Conservation (phyloP, 305 asterid species). For the Nicotiana rustica region DNA sequence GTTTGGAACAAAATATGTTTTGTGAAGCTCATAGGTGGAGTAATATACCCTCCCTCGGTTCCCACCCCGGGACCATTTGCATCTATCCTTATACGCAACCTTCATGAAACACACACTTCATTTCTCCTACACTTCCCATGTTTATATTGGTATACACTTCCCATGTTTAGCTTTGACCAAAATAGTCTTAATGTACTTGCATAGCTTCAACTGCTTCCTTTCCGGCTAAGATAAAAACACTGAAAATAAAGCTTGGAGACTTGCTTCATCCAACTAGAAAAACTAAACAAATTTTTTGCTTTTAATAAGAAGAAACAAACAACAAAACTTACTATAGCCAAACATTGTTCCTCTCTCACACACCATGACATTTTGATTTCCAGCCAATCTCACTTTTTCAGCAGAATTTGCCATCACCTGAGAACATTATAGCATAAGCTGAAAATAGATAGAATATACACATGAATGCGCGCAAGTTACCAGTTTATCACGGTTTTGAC, state of each 20-base stretch:
- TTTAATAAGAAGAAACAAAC: not conserved
- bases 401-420: slow-evolving; percentile 96
- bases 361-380: slow-evolving; percentile 97
- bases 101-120: not conserved
- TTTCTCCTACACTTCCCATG: not conserved
- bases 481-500: not conserved
- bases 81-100: not conserved
- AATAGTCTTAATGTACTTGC: not conserved
- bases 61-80: not conserved
- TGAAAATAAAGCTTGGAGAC: not conserved
- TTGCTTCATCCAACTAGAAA: not conserved
- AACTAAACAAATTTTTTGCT: not conserved
- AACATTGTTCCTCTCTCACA: slow-evolving; percentile 99
- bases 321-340: slow-evolving; percentile 78
- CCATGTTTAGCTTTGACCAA: not conserved
- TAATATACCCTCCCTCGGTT: not conserved
- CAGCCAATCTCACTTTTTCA: slow-evolving; percentile 92
- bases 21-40: not conserved
- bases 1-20: not conserved
- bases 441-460: slow-evolving; percentile 18
- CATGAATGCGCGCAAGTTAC: not conserved
- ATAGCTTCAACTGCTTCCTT: not conserved
- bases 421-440: slow-evolving; percentile 35
- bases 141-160: not conserved
- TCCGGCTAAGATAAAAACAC: not conserved